Conservation (phyloP, 1,284 basidiomycete genomes). For the Xerocomus tenax region DNA sequence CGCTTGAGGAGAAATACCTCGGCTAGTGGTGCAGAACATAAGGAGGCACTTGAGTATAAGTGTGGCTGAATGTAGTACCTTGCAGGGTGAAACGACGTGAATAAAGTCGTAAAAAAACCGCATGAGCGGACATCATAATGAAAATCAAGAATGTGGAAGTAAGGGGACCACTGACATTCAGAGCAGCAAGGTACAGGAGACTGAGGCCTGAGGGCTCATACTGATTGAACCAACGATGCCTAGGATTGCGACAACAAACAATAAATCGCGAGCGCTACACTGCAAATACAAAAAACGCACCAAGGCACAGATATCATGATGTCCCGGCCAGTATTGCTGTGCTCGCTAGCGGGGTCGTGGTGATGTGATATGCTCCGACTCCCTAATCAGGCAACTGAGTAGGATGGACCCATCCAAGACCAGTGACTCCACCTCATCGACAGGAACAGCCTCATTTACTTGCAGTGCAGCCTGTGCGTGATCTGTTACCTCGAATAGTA, state of each 20-base stretch:
- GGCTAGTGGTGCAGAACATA: constrained; percentile 37
- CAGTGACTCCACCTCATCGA: background rate
- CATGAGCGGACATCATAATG: too few species aligned
- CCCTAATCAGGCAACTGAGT: constrained; percentile 7
- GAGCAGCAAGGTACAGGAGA: constrained; percentile 16
- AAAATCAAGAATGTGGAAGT: too few species aligned
- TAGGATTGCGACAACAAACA: background rate
- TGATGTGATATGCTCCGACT: background rate
- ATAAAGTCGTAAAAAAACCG: too few species aligned
- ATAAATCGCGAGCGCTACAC: background rate
- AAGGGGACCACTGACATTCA: constrained; percentile 14
- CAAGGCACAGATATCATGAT: constrained; percentile 21
- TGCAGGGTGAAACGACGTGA: constrained; percentile 30
- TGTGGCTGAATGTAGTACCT: constrained; percentile 20
- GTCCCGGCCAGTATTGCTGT: constrained; percentile 13
- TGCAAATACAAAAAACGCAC: constrained; percentile 5
- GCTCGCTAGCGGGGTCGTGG: constrained; percentile 3
- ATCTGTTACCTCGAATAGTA: background rate
- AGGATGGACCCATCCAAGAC: background rate
- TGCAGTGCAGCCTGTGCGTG: background rate
- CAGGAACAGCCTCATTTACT: background rate
- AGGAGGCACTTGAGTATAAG: constrained; percentile 31
- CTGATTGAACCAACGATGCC: constrained; percentile 19
- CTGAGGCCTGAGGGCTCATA: constrained; percentile 13
- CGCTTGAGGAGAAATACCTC: constrained; percentile 34